These are phyloP conservation scores for Gigaspora rosea DNA, from an alignment of 192 early-diverging fungal species.

Conservation along the genomic window DNA sequence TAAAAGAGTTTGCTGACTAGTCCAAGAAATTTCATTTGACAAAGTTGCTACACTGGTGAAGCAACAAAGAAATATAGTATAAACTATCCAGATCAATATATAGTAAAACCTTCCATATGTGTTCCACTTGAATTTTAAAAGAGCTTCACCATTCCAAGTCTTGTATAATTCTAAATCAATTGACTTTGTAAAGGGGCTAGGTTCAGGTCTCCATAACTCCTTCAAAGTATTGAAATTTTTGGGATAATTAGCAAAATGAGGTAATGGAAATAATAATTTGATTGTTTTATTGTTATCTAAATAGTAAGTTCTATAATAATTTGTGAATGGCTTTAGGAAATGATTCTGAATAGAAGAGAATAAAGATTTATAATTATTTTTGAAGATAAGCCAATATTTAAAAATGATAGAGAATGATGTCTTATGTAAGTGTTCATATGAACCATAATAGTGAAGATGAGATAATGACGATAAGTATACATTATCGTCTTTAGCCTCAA, in stretches of 20 bases:
- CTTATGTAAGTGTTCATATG: too few relatives aligned
- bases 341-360: too few relatives aligned
- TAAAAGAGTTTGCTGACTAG: neutral
- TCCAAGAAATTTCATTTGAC: neutral
- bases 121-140: slow-evolving; percentile 8
- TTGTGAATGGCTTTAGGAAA: too few relatives aligned
- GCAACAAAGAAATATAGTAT: neutral
- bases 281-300: too few relatives aligned
- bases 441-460: too few relatives aligned
- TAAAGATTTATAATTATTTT: too few relatives aligned
- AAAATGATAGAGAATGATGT: too few relatives aligned
- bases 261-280: too few relatives aligned
- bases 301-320: too few relatives aligned
- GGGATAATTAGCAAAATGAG: neutral
- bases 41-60: neutral
- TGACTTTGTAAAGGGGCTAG: neutral
- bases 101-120: neutral
- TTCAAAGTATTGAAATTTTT: neutral
- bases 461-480: too few relatives aligned
- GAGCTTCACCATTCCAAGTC: slow-evolving; percentile 1
- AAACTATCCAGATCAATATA: neutral
- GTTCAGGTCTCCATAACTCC: neutral
- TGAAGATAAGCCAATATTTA: too few relatives aligned
- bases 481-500: too few relatives aligned
- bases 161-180: neutral